These are phyloP conservation scores for Coniochaeta sp. DNA, from an alignment of 2,329 filamentous ascomycete genomes.

Conservation along the genomic window DNA sequence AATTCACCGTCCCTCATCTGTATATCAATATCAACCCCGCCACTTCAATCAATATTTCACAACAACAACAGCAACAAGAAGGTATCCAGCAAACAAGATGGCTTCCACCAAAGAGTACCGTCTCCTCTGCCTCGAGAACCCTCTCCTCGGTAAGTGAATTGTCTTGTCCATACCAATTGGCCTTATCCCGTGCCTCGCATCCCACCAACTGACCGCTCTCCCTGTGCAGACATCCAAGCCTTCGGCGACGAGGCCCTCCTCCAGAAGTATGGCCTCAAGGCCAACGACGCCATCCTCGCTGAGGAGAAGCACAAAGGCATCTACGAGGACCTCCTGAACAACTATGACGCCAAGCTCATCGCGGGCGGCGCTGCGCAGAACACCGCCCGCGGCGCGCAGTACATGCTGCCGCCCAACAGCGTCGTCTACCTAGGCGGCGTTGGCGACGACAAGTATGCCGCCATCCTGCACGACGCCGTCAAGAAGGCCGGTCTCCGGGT, in stretches of 20 bases:
- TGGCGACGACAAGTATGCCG: slow-evolving; percentile 91
- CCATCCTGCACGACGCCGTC: slow-evolving; percentile 79
- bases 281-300: slow-evolving; percentile 95
- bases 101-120: slow-evolving; percentile 70
- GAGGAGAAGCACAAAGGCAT: slow-evolving; percentile 83
- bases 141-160: slow-evolving; percentile 68
- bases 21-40: background rate
- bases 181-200: background rate
- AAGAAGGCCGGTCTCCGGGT: slow-evolving; percentile 82
- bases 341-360: slow-evolving; percentile 89
- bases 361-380: slow-evolving; percentile 96
- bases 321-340: slow-evolving; percentile 89
- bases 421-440: slow-evolving; percentile 92
- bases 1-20: background rate
- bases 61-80: slow-evolving; percentile 9
- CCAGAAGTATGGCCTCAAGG: slow-evolving; percentile 86
- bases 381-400: slow-evolving; percentile 92
- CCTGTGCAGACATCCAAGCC: slow-evolving; percentile 74
- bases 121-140: slow-evolving; percentile 93
- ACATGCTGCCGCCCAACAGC: slow-evolving; percentile 83
- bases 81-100: slow-evolving; percentile 43
- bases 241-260: slow-evolving; percentile 75
- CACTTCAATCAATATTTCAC: slow-evolving; percentile 9
- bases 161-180: background rate
- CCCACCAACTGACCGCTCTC: slow-evolving; percentile 3